A percentile compares a stretch with the other conserved stretches of the same genome.
Conservation (phyloP, 2,329 filamentous ascomycete genomes). For the Colletotrichum eleusines region DNA sequence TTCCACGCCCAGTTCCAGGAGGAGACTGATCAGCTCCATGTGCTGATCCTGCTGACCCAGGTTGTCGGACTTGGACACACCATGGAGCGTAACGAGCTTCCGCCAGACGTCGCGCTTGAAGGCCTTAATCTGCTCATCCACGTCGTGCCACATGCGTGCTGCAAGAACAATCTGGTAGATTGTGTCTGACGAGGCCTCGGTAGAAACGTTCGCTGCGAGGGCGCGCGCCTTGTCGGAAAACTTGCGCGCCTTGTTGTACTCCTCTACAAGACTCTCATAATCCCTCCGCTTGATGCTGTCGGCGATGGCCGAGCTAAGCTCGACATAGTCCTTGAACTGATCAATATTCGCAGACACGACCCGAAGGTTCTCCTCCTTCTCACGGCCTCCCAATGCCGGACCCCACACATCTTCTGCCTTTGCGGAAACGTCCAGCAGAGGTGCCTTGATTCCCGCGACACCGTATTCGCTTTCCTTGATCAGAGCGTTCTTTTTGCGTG, state of each 20-base stretch:
- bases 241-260: constrained; percentile 85
- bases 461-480: constrained; percentile 94
- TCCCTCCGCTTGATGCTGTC: constrained; percentile 93
- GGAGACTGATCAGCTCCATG: constrained; percentile 88
- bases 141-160: constrained; percentile 94
- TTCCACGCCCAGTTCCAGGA: constrained; percentile 93
- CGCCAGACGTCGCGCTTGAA: constrained; percentile 95
- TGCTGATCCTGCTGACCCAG: constrained; percentile 78
- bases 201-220: constrained; percentile 69
- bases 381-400: constrained; percentile 88
- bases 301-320: constrained; percentile 80
- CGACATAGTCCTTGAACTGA: constrained; percentile 83
- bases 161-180: constrained; percentile 89
- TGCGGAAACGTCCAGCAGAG: constrained; percentile 88
- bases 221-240: constrained; percentile 81
- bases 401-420: constrained; percentile 99
- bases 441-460: constrained; percentile 86
- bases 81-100: constrained; percentile 77
- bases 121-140: constrained; percentile 84
- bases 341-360: constrained; percentile 81
- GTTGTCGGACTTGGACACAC: constrained; percentile 62
- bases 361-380: constrained; percentile 90
- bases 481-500: constrained; percentile 86
- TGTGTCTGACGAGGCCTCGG: constrained; percentile 75
- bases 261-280: constrained; percentile 87